Base-by-base conservation (phyloP, 495 filamentous ascomycete genomes). In the Corynascus novoguineensis region DNA sequence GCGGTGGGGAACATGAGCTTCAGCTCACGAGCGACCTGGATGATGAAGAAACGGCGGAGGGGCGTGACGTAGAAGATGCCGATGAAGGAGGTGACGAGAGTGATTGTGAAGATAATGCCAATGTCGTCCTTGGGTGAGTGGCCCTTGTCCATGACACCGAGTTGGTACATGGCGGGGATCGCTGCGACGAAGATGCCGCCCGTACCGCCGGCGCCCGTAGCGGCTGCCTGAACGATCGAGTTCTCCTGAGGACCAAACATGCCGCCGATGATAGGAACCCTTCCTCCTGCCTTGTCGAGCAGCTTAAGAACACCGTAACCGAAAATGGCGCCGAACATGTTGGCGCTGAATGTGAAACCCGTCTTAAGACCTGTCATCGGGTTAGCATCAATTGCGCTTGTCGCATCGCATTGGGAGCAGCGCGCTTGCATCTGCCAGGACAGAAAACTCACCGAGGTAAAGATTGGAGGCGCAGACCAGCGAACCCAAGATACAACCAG, bases 1-100 rank as follows among this genome's bases (percentile, higher is more conserved):
- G 79, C 66, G n/a, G 80, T 78, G n/a, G 83, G 83, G 68, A 86
- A 86, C 57, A 85, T 74, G 46, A 86, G 74, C 50, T 73, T 77
- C 51, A 86, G 70, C 66, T 86, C 83, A 24, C 81, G 74, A 22
- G 78, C 82, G 21, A 86, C 79, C 59, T 85, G 79, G 60, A 86
- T 73, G 70, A 87, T 80, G 71, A 86, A 87, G 71, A 87, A 86
- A 59, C 84, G 84, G 42, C 84, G 81, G 37, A 87, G 73, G 28
- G 84, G 84, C 1, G 82, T 85, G 48, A 80, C 83, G 62, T 84
- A 86, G 68, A 86, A 85, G 24, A 86, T 66, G n/a, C 84, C 83
- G 62, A 84, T 81, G 70, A 84, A 87, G n/a, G 81, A 81, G 46
- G 77, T 75, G 57, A 84, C 78, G 49, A 81, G 74, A 12, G 83